Evolutionary conservation across 352 stramenopile genomes (phyloP).

Genomic region (Halophytophthora polymorphica): DNA sequence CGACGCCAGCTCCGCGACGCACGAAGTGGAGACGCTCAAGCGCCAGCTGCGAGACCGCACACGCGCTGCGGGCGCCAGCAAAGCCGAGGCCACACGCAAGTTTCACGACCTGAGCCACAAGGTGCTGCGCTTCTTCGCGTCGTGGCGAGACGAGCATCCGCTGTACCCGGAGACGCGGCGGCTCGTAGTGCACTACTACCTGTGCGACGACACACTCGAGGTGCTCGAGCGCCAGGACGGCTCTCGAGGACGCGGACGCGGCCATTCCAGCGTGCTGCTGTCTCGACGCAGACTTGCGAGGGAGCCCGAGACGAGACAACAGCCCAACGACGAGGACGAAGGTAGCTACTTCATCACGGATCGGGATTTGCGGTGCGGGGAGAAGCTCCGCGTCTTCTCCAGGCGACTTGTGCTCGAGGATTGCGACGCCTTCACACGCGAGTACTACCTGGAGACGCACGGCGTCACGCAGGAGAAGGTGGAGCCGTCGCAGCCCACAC

Average conservation of each 20-base stretch:
- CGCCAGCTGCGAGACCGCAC: conserved; percentile 27
- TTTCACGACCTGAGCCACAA: conserved; percentile 80
- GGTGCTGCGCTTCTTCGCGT: conserved; percentile 90
- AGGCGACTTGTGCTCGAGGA: conserved; percentile 86
- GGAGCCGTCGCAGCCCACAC: conserved; percentile 14
- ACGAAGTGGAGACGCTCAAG: conserved; percentile 62
- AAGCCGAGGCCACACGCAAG: conserved; percentile 53
- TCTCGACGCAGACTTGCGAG: conserved; percentile 64
- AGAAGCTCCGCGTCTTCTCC: conserved; percentile 82
- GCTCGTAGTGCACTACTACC: conserved; percentile 92
- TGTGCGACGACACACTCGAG: conserved; percentile 91
- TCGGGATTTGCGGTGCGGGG: conserved; percentile 79
- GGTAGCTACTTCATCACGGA: conserved; percentile 44
- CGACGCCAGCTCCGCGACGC: conserved; percentile 45
- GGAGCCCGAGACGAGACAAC: conserved; percentile 20
- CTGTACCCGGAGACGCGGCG: conserved; percentile 85
- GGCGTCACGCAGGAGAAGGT: conserved; percentile 79
- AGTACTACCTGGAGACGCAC: conserved; percentile 84
- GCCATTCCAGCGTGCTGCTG: conserved; percentile 80
- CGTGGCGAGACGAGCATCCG: conserved; percentile 89
- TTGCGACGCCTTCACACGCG: conserved; percentile 89
- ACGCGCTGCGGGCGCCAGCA: conserved; percentile 24
- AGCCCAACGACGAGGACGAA: conserved; percentile 18
- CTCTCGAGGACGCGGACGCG: conserved; percentile 44
- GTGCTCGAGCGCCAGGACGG: conserved; percentile 72